A percentile compares a stretch with the other conserved stretches of the same genome.
phyloP scores from a whole-genome alignment of 2,329 filamentous ascomycete species.

The Lecanicillium sp. region DNA sequence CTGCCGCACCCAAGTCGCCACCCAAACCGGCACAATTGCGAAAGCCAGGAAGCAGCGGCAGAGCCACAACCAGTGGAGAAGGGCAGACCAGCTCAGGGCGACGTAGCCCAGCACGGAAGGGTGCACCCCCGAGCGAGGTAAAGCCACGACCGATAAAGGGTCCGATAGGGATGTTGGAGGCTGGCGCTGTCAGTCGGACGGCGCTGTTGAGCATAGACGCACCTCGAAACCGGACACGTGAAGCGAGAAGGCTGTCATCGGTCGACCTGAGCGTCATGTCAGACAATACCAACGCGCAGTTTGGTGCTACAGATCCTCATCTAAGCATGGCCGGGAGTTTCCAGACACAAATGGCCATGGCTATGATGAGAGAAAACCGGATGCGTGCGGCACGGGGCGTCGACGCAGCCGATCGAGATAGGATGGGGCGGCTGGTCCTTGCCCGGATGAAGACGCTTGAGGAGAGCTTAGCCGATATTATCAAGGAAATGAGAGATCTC shows the following conservation, averaged over 20 bases:
- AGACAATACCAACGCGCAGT: conserved; percentile 54
- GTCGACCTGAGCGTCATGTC: conserved; percentile 68
- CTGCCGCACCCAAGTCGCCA: conserved; percentile 37
- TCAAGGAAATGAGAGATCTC: conserved; percentile 66
- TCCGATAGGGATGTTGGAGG: conserved; percentile 26
- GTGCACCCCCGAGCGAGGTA: conserved; percentile 34
- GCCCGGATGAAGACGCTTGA: conserved; percentile 90
- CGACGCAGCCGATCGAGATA: conserved; percentile 45
- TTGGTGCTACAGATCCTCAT: conserved; percentile 51
- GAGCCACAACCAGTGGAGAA: conserved; percentile 14
- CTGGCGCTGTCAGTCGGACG: conserved; percentile 28
- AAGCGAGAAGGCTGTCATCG: conserved; percentile 46
- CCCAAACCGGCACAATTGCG: conserved; percentile 20
- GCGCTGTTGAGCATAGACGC: conserved; percentile 45
- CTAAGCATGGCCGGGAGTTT: conserved; percentile 67
- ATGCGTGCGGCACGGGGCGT: conserved; percentile 35
- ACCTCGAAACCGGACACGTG: conserved; percentile 27
- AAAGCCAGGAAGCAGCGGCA: conserved; percentile 30
- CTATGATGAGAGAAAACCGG: conserved; percentile 50
- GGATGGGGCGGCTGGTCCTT: conserved; percentile 74
- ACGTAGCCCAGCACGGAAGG: conserved; percentile 38
- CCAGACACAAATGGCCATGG: conserved; percentile 72
- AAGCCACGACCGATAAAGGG: conserved; percentile 51
- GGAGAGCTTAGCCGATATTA: conserved; percentile 82
- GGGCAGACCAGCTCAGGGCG: conserved; percentile 14